Base-by-base conservation (phyloP, 1,139 yeast genomes). In the Nadsonia commutata region DNA sequence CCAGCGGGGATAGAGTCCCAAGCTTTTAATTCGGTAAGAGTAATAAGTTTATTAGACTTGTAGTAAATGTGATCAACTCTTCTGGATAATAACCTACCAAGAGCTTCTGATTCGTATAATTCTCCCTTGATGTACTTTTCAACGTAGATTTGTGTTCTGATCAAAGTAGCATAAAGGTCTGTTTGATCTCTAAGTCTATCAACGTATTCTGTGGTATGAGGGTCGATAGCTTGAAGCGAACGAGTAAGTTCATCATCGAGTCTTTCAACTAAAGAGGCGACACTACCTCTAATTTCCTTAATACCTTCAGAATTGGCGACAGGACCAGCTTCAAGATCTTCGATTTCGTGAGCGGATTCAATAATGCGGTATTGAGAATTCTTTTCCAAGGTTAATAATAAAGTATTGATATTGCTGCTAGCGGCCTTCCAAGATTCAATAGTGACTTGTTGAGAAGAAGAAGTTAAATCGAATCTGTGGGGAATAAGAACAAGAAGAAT, bases 21-120 rank as follows among this genome's bases (percentile, higher is more conserved):
- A 18, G 93, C 84, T 40, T 71, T 68, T 36, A 67, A 59, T 68
- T 90, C 98, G 51, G 76, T 72, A 46, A 77, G 71, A 45, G 68
- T 65, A 50, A 86, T 80, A 52, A 90, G 77, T 52, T 74, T 76
- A 46, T 74, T 73, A 41, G 96, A 93, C 69, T 93, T 93, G 75
- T 80, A 93, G 68, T 93, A 90, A 45, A 90, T 72, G 65, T 84
- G 95, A 56, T 90, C 96, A 57, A 93, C 69, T 67, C 98, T 78
- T 62, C 94, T 81, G 47, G 80, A 70, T 43, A 86, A 71, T 44
- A 85, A 72, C 62, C 97, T 78, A 44, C 88, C 76, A 19, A 67
- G 58, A 18, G 56, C 47, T 20, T 51, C 52, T 38, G 56, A 45
- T 52, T 68, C 66, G 40, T 65, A 63, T 11, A 58, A 64, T 44